Evolutionary conservation across 1,139 yeast species (phyloP), one percentile per base, ranked within the genome.

Genomic region (Trichomonascaceae sp.): DNA sequence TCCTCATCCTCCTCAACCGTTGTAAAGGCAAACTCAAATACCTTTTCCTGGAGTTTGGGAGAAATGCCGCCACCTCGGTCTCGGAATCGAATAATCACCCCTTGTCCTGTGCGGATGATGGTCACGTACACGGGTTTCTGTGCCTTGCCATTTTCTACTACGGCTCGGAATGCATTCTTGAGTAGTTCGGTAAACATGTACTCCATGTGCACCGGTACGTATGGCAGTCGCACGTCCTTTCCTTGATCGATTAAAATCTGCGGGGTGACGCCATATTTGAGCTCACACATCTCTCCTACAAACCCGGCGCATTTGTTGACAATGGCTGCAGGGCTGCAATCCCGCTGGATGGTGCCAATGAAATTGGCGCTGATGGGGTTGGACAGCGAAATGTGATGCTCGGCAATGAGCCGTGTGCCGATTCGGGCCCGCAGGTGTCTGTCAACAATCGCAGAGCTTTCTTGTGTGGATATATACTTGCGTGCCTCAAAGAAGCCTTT

Each of bases 1-100:
- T 20, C 23, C 43, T 69, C 74, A n/a, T 59, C 59, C 2, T 69
- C 63, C 33, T 73, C 76, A 38, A 71, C 81, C 0, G 95, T 82
- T 2, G 93, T 69, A 54, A 78, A 87, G 3, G 94, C 78, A 56
- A 82, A 89, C 45, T 81, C 87, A 56, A 84, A 85, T 37, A 87
- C 73, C 37, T 74, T 74, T 20, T 64, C 60, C 43, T 81, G 69
- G 4, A 73, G 63, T 9, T 64, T 67, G 1, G 84, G 76, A 2
- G 76, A 68, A 16, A 89, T 81, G 3, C 98, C 98, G 39, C 85
- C 84, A 6, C 96, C 98, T 39, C 71, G 70, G 56, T 87, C 98
- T 31, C 94, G 65, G 28, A 87, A 65, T 39, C 95, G 65, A 9
- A 87, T 64, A 37, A 56, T 51, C 9, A 55, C 57, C n/a, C 50